Percentiles rank a stretch among this genome's conserved stretches.
phyloP scores from a whole-genome alignment of 805 yeast species.

The Candida cerambycidarum region DNA sequence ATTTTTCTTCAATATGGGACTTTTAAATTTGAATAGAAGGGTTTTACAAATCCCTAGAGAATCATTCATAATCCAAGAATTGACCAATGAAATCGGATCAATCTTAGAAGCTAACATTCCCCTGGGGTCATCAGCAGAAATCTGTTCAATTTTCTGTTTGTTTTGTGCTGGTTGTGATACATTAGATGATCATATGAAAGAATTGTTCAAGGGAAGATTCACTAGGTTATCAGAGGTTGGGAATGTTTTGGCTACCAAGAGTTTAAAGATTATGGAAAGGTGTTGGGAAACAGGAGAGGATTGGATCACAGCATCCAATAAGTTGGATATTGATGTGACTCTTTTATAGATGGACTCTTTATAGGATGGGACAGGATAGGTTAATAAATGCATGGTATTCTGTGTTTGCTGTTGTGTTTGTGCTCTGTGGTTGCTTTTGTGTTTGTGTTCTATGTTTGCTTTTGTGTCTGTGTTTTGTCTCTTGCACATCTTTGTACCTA shows the following conservation, averaged over 20 bases:
- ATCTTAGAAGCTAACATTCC: constrained; percentile 41
- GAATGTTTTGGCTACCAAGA: constrained; percentile 42
- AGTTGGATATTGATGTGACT: constrained; percentile 44
- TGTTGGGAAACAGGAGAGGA: constrained; percentile 56
- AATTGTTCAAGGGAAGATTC: constrained; percentile 41
- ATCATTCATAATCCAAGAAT: constrained; percentile 48
- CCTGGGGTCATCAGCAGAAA: constrained; percentile 49
- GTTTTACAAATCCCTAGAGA: constrained; percentile 48
- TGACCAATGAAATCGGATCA: constrained; percentile 41
- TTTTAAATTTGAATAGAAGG: constrained; percentile 57
- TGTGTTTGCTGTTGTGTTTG: not conserved
- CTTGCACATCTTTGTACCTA: no score
- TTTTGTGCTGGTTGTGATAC: constrained; percentile 64
- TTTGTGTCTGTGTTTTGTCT: no score
- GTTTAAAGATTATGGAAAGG: constrained; percentile 46
- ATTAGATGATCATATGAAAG: constrained; percentile 31
- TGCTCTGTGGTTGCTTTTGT: no score
- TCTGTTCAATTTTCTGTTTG: constrained; percentile 54
- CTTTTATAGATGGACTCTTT: constrained; percentile 8
- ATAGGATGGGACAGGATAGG: no score
- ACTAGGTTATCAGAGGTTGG: constrained; percentile 42
- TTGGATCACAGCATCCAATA: constrained; percentile 50
- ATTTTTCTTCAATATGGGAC: constrained; percentile 52
- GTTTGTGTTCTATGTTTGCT: no score
- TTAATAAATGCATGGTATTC: no score